Conservation (phyloP, 441 rosid species). For the Eutrema salsugineum region DNA sequence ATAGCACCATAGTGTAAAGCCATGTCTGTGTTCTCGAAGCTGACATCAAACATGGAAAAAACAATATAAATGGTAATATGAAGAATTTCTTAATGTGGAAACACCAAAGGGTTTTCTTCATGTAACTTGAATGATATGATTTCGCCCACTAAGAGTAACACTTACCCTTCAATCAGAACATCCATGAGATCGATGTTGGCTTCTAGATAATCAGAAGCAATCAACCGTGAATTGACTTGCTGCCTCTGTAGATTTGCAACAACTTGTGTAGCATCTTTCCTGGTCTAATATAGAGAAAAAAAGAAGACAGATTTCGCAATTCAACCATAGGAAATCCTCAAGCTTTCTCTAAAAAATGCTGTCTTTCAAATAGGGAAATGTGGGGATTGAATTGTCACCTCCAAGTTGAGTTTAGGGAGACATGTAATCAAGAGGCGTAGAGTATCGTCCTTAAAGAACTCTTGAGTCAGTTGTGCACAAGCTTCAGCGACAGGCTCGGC, state of each 20-base stretch:
- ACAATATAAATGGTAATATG: not conserved
- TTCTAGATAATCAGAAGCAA: slow-evolving; percentile 88
- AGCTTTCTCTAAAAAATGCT: not conserved
- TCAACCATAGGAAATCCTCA: not conserved
- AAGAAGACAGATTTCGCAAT: not conserved
- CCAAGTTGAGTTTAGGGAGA: slow-evolving; percentile 85
- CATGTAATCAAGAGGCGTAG: slow-evolving; percentile 67
- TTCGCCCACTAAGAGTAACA: not conserved
- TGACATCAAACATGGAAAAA: slow-evolving; percentile 35
- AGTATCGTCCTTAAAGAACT: slow-evolving; percentile 81
- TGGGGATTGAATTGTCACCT: slow-evolving; percentile 41
- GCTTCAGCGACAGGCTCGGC: slow-evolving; percentile 94
- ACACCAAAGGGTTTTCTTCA: not conserved
- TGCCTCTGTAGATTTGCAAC: slow-evolving; percentile 96
- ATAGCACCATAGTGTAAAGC: slow-evolving; percentile 97
- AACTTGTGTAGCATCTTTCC: slow-evolving; percentile 97
- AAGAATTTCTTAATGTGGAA: not conserved
- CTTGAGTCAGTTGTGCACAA: slow-evolving; percentile 87
- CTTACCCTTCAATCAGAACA: slow-evolving; percentile 75
- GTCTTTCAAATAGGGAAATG: not conserved
- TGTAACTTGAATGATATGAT: not conserved
- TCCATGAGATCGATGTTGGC: slow-evolving; percentile 82
- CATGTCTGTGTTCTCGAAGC: slow-evolving; percentile 82
- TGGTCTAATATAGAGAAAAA: slow-evolving; percentile 39
- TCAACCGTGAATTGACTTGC: slow-evolving; percentile 81